Evolutionary conservation across 2,329 filamentous ascomycete species (phyloP).

Genomic region (Botrytis paeoniae): DNA sequence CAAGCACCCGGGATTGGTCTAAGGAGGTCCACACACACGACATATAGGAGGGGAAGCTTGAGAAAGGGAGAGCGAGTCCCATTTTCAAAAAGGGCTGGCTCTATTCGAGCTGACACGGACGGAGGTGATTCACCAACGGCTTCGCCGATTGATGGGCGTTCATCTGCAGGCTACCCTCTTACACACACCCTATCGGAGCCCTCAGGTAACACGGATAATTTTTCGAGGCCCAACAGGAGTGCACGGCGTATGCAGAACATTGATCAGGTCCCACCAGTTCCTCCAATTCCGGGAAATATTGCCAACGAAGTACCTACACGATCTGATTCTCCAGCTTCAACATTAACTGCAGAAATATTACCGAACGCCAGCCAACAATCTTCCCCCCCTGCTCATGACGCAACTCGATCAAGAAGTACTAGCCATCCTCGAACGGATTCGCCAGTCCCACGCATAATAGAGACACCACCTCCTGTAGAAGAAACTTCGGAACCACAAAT

Average conservation of each 20-base stretch:
- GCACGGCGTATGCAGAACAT: slow-evolving; percentile 32
- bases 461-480: slow-evolving; percentile 53
- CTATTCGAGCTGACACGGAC: slow-evolving; percentile 59
- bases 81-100: slow-evolving; percentile 68
- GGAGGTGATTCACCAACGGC: slow-evolving; percentile 48
- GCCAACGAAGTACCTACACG: slow-evolving; percentile 23
- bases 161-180: slow-evolving; percentile 41
- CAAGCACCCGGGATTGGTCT: slow-evolving; percentile 73
- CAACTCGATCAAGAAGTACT: slow-evolving; percentile 27
- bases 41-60: slow-evolving; percentile 83
- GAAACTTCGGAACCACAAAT: slow-evolving; percentile 22
- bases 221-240: slow-evolving; percentile 52
- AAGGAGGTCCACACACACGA: slow-evolving; percentile 86
- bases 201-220: slow-evolving; percentile 56
- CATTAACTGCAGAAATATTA: slow-evolving; percentile 5
- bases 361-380: background rate
- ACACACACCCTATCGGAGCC: slow-evolving; percentile 67
- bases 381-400: slow-evolving; percentile 2
- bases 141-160: slow-evolving; percentile 47
- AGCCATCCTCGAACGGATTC: slow-evolving; percentile 34
- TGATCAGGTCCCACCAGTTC: slow-evolving; percentile 22
- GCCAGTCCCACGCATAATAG: slow-evolving; percentile 58
- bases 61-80: slow-evolving; percentile 73
- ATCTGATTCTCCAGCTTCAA: slow-evolving; percentile 20
- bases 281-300: slow-evolving; percentile 19